These are phyloP conservation scores for Trifolium dubium DNA, from an alignment of 306 rosid species.

Conservation along the genomic window DNA sequence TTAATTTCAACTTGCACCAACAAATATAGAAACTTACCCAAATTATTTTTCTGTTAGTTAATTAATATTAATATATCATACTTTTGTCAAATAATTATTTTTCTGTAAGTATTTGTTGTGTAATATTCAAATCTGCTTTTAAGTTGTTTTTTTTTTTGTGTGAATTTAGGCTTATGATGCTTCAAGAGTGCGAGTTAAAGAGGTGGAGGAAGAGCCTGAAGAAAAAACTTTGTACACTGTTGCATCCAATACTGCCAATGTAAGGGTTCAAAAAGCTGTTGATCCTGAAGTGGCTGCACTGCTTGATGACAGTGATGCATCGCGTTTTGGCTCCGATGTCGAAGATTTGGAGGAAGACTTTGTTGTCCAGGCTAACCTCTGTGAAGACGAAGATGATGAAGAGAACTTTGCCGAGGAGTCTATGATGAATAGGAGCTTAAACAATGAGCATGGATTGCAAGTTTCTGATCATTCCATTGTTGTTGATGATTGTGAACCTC, in stretches of 20 bases:
- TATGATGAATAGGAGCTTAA: conserved; percentile 31
- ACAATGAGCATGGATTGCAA: conserved; percentile 31
- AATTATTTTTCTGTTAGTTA: neutral
- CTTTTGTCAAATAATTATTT: neutral
- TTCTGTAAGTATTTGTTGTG: neutral
- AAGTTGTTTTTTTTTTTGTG: neutral
- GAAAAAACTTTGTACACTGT: conserved; percentile 57
- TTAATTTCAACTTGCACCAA: neutral
- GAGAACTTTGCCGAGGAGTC: conserved; percentile 42
- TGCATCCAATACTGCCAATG: conserved; percentile 65
- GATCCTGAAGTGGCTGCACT: conserved; percentile 89
- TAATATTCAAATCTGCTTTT: neutral
- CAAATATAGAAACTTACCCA: neutral
- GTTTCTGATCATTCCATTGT: conserved; percentile 34
- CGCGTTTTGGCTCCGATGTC: conserved; percentile 78
- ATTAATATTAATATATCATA: neutral
- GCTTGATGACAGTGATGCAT: conserved; percentile 77
- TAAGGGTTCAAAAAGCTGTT: conserved; percentile 72
- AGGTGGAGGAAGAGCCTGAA: conserved; percentile 48
- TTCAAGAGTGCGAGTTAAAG: conserved; percentile 62
- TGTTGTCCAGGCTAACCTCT: conserved; percentile 72
- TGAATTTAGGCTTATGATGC: conserved; percentile 87
- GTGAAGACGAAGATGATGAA: conserved; percentile 42
- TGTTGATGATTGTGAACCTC: conserved; percentile 36
- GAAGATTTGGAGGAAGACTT: conserved; percentile 97